Base-by-base conservation (phyloP, 306 rosid species). In the Vachellia pachyceras region DNA sequence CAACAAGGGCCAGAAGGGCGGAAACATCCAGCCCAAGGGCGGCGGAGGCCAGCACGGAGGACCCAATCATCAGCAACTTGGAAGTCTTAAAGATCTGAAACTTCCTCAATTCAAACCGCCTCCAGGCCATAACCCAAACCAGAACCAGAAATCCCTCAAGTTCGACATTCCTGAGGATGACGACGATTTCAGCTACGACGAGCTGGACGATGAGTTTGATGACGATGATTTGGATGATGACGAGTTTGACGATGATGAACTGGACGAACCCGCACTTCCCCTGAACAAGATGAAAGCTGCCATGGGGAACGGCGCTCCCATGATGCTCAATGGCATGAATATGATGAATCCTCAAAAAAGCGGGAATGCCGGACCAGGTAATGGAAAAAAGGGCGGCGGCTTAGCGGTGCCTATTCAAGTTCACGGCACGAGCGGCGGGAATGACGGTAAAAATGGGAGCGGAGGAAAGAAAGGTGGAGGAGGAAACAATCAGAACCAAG, bases 391-490 rank as follows among this genome's bases (percentile, higher is more conserved):
- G 5, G 64, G 64, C 0, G 79, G 72, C 0, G 84, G 77, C 4
- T 87, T 78, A 29, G 69, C 54, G 17, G 37, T 78, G n/a, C 75
- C 81, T 13, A 18, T 78, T 25, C 81, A 78, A 36, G 15, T 50
- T 3, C 79, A 60, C 9, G 69, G 80, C 13, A 63, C 55, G 71
- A 49, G 50, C 3, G 6, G 55, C 7, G 55, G 55, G 15, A 49
- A 49, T 49, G 55, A 49, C 20, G 55, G 55, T 5, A 49, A 49
- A 67, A 84, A 79, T 47, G 87, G 84, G 5, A 79, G 69, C 37
- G 91, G 89, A 18, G 91, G 83, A 23, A 90, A 88, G 82, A 88
- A 90, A 37, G 90, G 88, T 0, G 84, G 83, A 2, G 74, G 75
- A 2, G 73, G 42, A 8, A 77, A 77, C 55, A 78, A 39, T 50